Evolutionary conservation across 768 basidiomycete genomes (phyloP).

Genomic region (Lentinula lateritia): DNA sequence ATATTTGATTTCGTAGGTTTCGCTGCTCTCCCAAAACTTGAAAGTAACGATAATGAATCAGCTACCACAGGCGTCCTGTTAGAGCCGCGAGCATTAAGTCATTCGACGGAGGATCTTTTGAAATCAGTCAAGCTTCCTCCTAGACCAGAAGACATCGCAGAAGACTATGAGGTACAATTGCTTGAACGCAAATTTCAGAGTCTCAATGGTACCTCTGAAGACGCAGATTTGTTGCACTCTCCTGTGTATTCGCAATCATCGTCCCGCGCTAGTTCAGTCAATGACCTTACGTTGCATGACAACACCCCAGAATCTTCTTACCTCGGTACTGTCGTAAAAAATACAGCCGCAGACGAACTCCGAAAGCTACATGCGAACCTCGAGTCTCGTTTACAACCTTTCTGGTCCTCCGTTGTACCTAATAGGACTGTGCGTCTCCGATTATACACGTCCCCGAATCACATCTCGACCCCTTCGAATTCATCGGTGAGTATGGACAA

Average conservation of each 20-base stretch:
- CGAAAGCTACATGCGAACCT: constrained; percentile 68
- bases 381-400: constrained; percentile 67
- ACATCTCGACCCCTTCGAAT: constrained; percentile 16
- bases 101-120: constrained; percentile 47
- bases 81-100: constrained; percentile 16
- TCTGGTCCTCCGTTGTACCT: constrained; percentile 73
- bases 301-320: constrained; percentile 16
- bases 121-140: constrained; percentile 46
- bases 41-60: constrained; percentile 17
- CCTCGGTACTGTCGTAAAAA: background rate
- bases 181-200: constrained; percentile 49
- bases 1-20: constrained; percentile 42
- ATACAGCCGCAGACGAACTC: constrained; percentile 25
- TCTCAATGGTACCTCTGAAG: constrained; percentile 14
- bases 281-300: constrained; percentile 10
- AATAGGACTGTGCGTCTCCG: constrained; percentile 62
- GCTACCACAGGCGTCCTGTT: background rate
- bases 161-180: constrained; percentile 50
- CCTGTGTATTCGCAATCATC: background rate
- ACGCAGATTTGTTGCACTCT: background rate
- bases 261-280: background rate
- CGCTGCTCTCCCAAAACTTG: constrained; percentile 64
- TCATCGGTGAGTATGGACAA: constrained; percentile 20
- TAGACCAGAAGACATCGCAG: constrained; percentile 52
- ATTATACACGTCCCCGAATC: constrained; percentile 20